A percentile compares a stretch with the other conserved stretches of the same genome.
phyloP scores from a whole-genome alignment of 2,329 filamentous ascomycete species.

The Fusarium vanettenii region DNA sequence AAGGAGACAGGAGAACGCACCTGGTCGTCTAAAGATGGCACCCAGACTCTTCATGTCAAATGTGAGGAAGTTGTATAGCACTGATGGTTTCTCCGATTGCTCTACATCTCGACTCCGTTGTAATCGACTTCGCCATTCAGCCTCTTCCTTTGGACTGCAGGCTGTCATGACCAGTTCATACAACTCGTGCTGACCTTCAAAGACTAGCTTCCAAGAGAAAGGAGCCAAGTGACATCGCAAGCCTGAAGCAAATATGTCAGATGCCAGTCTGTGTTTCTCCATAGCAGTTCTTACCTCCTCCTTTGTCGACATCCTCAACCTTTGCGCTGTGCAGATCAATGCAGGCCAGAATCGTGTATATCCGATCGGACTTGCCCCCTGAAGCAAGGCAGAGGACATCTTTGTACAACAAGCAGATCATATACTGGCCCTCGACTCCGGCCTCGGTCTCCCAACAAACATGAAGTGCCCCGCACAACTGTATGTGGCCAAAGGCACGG shows the following conservation, averaged over 20 bases:
- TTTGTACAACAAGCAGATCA: constrained; percentile 87
- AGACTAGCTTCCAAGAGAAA: constrained; percentile 92
- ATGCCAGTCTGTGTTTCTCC: neutral
- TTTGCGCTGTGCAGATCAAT: constrained; percentile 74
- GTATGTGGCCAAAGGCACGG: constrained; percentile 82
- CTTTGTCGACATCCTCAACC: constrained; percentile 80
- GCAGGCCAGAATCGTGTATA: constrained; percentile 80
- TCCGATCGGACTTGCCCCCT: constrained; percentile 70
- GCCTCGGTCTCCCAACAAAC: constrained; percentile 82
- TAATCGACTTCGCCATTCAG: constrained; percentile 81
- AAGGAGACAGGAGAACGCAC: constrained; percentile 50
- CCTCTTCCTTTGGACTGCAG: constrained; percentile 83
- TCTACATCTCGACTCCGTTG: constrained; percentile 61
- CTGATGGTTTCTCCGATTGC: constrained; percentile 57
- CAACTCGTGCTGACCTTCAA: constrained; percentile 79
- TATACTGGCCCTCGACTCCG: constrained; percentile 79
- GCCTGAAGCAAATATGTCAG: constrained; percentile 62
- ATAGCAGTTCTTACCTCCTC: constrained; percentile 67
- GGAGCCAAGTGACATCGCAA: constrained; percentile 88
- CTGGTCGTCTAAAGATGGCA: constrained; percentile 78
- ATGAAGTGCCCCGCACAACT: constrained; percentile 85
- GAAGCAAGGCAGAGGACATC: constrained; percentile 82
- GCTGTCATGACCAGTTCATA: constrained; percentile 91
- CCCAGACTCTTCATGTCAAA: constrained; percentile 81
- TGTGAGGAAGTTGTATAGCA: constrained; percentile 71